These are phyloP conservation scores for Penicillium decumbens DNA, from an alignment of 2,329 filamentous ascomycete species.

Conservation along the genomic window DNA sequence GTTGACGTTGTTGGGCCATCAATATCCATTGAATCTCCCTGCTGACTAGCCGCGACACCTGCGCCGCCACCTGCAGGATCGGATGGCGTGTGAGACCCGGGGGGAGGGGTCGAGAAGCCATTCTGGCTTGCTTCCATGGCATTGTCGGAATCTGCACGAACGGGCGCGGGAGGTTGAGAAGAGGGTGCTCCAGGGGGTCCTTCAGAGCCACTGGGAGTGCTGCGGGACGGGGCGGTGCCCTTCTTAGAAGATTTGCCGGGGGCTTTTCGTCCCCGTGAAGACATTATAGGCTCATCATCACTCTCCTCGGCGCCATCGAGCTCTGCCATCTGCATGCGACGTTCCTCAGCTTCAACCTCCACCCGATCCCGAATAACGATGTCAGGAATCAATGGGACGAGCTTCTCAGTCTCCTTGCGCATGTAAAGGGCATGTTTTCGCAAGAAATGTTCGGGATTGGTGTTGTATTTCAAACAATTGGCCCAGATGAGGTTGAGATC, in stretches of 20 bases:
- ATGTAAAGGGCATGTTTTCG: slow-evolving; percentile 92
- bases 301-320: slow-evolving; percentile 83
- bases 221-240: slow-evolving; percentile 59
- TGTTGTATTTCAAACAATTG: slow-evolving; percentile 94
- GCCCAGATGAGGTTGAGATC: slow-evolving; percentile 95
- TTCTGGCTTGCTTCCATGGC: slow-evolving; percentile 70
- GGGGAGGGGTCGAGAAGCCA: slow-evolving; percentile 78
- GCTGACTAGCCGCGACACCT: slow-evolving; percentile 62
- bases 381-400: slow-evolving; percentile 91
- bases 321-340: slow-evolving; percentile 76
- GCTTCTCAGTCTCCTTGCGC: slow-evolving; percentile 95
- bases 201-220: slow-evolving; percentile 71
- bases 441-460: slow-evolving; percentile 78
- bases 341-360: slow-evolving; percentile 81
- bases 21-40: slow-evolving; percentile 80
- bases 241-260: slow-evolving; percentile 68
- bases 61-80: slow-evolving; percentile 64
- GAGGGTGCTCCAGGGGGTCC: slow-evolving; percentile 60
- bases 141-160: slow-evolving; percentile 67
- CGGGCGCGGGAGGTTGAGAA: slow-evolving; percentile 47
- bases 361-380: slow-evolving; percentile 84
- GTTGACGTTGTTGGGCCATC: slow-evolving; percentile 66
- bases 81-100: slow-evolving; percentile 70
- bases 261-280: slow-evolving; percentile 85
- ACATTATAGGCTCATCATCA: slow-evolving; percentile 97